phyloP scores from a whole-genome alignment of 768 basidiomycete genomes.

The Tylopilus vinaceipallidus region DNA sequence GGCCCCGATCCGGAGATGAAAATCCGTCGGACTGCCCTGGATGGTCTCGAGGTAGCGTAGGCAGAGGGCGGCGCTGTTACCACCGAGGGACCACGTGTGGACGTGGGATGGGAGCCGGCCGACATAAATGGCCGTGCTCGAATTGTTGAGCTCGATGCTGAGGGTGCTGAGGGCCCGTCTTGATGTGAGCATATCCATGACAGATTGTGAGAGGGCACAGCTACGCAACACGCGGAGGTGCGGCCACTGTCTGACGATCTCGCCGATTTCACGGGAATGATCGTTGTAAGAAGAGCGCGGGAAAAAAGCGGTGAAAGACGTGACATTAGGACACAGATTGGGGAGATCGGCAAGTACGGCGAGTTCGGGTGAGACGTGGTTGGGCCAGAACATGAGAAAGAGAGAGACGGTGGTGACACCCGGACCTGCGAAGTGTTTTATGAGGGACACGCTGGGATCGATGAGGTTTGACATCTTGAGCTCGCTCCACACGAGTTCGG shows the following conservation, averaged over 20 bases:
- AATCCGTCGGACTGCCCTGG: slow-evolving; percentile 14
- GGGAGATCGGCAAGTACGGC: slow-evolving; percentile 22
- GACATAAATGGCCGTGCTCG: slow-evolving; percentile 15
- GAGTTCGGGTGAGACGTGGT: slow-evolving; percentile 18
- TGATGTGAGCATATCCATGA: slow-evolving; percentile 20
- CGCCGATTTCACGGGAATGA: slow-evolving; percentile 25
- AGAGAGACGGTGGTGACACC: slow-evolving; percentile 19
- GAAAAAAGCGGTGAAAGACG: slow-evolving; percentile 25
- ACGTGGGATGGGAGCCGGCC: slow-evolving; percentile 20
- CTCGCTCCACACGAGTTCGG: slow-evolving; percentile 23
- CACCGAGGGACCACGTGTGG: slow-evolving; percentile 22
- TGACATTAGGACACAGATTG: slow-evolving; percentile 24
- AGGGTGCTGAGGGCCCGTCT: slow-evolving; percentile 16
- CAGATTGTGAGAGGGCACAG: slow-evolving; percentile 21
- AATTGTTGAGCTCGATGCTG: slow-evolving; percentile 29
- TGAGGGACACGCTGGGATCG: slow-evolving; percentile 24
- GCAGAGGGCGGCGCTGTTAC: slow-evolving; percentile 23
- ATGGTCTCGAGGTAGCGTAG: slow-evolving; percentile 21
- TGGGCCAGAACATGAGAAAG: slow-evolving; percentile 25
- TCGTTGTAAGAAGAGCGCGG: slow-evolving; percentile 28
- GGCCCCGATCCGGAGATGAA: slow-evolving; percentile 23
- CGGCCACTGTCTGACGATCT: slow-evolving; percentile 22
- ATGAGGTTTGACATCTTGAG: slow-evolving; percentile 23
- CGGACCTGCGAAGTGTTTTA: slow-evolving; percentile 25
- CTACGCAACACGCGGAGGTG: slow-evolving; percentile 15